A percentile compares a stretch with the other conserved stretches of the same genome.
Evolutionary conservation across 306 rosid genomes (phyloP).

Genomic region (Prunus persica): DNA sequence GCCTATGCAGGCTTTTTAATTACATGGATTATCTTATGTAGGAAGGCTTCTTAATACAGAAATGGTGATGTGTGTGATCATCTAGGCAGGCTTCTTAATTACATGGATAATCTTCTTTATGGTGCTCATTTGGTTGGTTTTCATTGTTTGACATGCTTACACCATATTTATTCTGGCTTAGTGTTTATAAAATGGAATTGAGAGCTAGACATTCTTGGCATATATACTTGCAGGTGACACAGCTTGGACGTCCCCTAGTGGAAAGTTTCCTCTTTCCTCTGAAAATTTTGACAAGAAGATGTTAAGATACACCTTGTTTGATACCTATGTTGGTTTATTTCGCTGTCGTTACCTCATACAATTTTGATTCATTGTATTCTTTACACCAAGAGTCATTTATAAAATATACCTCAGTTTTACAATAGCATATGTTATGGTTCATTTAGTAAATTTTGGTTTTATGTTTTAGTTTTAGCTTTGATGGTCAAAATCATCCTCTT

Average conservation of each 20-base stretch:
- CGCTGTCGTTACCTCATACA: not conserved
- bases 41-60: not conserved
- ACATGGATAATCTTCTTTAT: not conserved
- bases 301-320: slow-evolving; percentile 19
- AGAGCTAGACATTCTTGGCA: not conserved
- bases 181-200: not conserved
- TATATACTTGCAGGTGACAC: slow-evolving; percentile 17
- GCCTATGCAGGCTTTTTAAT: not conserved
- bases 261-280: not conserved
- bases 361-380: slow-evolving; percentile 1
- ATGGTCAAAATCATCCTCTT: not conserved
- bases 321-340: not conserved
- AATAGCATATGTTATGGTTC: not conserved
- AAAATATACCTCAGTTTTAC: not conserved
- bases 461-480: not conserved
- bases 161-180: not conserved
- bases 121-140: not conserved
- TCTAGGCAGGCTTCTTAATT: not conserved
- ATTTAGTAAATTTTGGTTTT: not conserved
- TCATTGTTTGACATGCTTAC: not conserved
- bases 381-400: not conserved
- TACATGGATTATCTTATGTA: not conserved
- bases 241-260: not conserved
- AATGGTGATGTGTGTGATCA: not conserved
- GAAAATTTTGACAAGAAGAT: not conserved